Percentiles rank a stretch among this genome's conserved stretches.
phyloP scores from a whole-genome alignment of 1,139 yeast genomes.

The Hanseniaspora sp. region DNA sequence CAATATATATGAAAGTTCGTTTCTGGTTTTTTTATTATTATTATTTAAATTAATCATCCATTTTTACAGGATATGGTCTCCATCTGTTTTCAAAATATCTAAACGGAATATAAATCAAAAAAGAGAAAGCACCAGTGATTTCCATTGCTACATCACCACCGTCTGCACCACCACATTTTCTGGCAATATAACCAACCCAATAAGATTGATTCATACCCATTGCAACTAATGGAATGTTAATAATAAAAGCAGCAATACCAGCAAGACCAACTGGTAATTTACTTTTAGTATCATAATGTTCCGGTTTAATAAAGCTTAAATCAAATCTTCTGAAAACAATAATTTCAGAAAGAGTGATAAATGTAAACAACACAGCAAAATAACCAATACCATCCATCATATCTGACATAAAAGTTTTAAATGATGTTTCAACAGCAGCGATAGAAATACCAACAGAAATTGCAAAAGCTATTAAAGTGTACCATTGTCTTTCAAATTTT shows the following conservation, averaged over 20 bases:
- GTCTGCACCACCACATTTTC: constrained; percentile 44
- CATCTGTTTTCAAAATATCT: constrained; percentile 64
- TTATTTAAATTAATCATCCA: not conserved
- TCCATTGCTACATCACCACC: constrained; percentile 90
- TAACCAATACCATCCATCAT: constrained; percentile 87
- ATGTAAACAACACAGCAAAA: constrained; percentile 75
- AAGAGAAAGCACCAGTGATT: constrained; percentile 60
- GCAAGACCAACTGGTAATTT: constrained; percentile 66
- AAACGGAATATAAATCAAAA: constrained; percentile 46
- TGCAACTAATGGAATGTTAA: constrained; percentile 78
- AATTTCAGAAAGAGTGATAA: constrained; percentile 65
- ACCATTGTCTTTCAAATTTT: constrained; percentile 64
- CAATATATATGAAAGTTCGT: too few relatives aligned
- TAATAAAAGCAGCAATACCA: constrained; percentile 63
- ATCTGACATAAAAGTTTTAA: constrained; percentile 61
- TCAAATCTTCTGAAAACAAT: constrained; percentile 54
- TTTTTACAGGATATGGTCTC: constrained; percentile 28
- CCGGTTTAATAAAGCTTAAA: constrained; percentile 50
- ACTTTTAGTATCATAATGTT: constrained; percentile 44
- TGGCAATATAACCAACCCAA: constrained; percentile 63
- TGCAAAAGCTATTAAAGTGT: constrained; percentile 70
- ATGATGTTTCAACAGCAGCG: constrained; percentile 71
- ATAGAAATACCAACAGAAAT: constrained; percentile 74
- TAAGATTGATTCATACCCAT: constrained; percentile 82
- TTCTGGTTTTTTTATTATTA: too few relatives aligned